These are phyloP conservation scores for Neurospora sp. DNA, from an alignment of 495 filamentous ascomycete genomes.

Conservation along the genomic window DNA sequence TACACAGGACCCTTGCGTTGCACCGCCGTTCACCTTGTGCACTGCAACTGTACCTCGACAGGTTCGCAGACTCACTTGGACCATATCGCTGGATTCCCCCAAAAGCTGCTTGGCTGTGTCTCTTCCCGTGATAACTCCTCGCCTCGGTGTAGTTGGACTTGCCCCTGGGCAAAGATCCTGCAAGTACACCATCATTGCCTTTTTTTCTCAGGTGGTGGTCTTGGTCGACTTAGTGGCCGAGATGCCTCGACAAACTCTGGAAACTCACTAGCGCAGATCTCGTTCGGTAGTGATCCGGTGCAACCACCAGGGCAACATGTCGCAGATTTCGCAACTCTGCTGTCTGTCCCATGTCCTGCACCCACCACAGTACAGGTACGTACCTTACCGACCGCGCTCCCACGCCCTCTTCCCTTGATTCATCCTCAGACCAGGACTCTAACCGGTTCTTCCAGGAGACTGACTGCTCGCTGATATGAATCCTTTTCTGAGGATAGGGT, in stretches of 20 bases:
- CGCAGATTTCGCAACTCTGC: neutral
- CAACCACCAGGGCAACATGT: neutral
- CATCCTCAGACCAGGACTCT: neutral
- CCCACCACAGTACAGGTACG: neutral
- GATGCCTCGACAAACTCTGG: neutral
- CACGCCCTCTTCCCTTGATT: neutral
- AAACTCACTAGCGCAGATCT: neutral
- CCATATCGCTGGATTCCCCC: slow-evolving; percentile 3
- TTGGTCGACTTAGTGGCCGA: neutral
- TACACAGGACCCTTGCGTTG: neutral
- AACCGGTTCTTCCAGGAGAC: neutral
- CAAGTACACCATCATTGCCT: neutral
- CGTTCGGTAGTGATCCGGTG: neutral
- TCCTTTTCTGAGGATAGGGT: neutral
- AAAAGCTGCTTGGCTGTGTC: neutral
- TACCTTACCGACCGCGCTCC: neutral
- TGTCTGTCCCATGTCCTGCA: neutral
- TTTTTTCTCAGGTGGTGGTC: neutral
- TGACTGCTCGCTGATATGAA: neutral
- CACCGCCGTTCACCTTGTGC: slow-evolving; percentile 7
- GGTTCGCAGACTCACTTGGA: neutral
- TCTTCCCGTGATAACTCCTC: neutral
- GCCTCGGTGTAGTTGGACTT: neutral
- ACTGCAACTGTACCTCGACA: slow-evolving; percentile 1
- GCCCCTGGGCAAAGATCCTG: neutral